A percentile compares a stretch with the other conserved stretches of the same genome.
These are phyloP conservation scores for Candida rishiriensis DNA, from an alignment of 805 yeast genomes.

Conservation along the genomic window DNA sequence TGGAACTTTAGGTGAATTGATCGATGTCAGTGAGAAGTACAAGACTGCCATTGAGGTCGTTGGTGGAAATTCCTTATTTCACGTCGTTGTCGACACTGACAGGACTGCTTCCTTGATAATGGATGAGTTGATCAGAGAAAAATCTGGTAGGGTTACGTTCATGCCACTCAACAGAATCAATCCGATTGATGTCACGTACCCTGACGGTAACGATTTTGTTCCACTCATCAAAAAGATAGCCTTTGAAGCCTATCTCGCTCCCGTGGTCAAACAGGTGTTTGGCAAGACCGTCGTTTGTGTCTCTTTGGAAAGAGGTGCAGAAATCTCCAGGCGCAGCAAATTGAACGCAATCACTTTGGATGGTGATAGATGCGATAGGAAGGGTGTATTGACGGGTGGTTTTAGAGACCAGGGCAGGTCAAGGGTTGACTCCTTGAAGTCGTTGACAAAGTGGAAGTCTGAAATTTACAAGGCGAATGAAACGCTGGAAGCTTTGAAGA, in stretches of 20 bases:
- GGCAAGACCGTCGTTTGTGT: constrained; percentile 76
- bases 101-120: constrained; percentile 75
- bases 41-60: constrained; percentile 83
- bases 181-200: constrained; percentile 44
- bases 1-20: constrained; percentile 84
- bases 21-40: constrained; percentile 76
- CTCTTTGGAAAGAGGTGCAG: constrained; percentile 63
- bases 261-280: constrained; percentile 75
- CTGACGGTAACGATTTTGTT: constrained; percentile 61
- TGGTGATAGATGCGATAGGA: constrained; percentile 84
- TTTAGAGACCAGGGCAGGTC: constrained; percentile 65
- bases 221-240: constrained; percentile 76
- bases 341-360: constrained; percentile 82
- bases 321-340: constrained; percentile 54
- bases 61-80: constrained; percentile 82
- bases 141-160: constrained; percentile 83
- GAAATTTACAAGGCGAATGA: constrained; percentile 40
- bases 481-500: constrained; percentile 35
- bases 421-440: constrained; percentile 64
- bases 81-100: constrained; percentile 86
- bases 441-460: constrained; percentile 46
- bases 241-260: constrained; percentile 49
- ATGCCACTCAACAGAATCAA: constrained; percentile 77
- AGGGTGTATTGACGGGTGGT: constrained; percentile 88
- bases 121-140: constrained; percentile 66